A percentile compares a stretch with the other conserved stretches of the same genome.
Evolutionary conservation across 768 basidiomycete species (phyloP).

Genomic region (Daedalea quercina): DNA sequence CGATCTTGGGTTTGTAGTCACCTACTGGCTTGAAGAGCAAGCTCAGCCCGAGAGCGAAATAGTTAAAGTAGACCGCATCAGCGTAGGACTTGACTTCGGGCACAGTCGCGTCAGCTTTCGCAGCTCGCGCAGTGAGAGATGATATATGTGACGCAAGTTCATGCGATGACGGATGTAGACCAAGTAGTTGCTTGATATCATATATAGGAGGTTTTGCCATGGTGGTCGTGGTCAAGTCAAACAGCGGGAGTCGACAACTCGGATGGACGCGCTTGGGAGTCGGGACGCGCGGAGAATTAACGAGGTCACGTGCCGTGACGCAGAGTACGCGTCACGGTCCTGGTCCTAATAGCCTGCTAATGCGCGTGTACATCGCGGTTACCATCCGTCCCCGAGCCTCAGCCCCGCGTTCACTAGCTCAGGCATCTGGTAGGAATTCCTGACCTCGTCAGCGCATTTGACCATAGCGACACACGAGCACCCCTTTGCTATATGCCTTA

Average conservation of each 20-base stretch:
- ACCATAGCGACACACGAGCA: too few relatives aligned
- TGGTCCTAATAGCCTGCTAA: too few relatives aligned
- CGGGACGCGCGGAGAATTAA: too few relatives aligned
- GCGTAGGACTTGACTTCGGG: constrained; percentile 76
- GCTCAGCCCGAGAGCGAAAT: constrained; percentile 72
- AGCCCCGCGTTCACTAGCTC: too few relatives aligned
- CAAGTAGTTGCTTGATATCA: constrained; percentile 36
- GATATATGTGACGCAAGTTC: constrained; percentile 38
- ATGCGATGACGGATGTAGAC: constrained; percentile 42
- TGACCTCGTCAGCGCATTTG: too few relatives aligned
- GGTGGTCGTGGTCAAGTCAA: neutral
- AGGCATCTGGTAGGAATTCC: too few relatives aligned
- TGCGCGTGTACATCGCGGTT: too few relatives aligned
- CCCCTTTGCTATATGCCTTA: neutral
- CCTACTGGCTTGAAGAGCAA: constrained; percentile 64
- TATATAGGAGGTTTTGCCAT: constrained; percentile 6
- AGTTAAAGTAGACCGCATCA: constrained; percentile 86
- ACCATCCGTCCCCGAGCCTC: too few relatives aligned
- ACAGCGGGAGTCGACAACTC: too few relatives aligned
- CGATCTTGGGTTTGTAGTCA: constrained; percentile 53
- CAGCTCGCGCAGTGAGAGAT: constrained; percentile 16
- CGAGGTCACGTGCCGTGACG: too few relatives aligned
- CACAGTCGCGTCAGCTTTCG: constrained; percentile 13
- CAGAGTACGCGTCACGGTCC: too few relatives aligned
- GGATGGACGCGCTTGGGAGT: too few relatives aligned